Evolutionary conservation across 106 monocot species (phyloP).

Genomic region (Phalaenopsis aphrodite): DNA sequence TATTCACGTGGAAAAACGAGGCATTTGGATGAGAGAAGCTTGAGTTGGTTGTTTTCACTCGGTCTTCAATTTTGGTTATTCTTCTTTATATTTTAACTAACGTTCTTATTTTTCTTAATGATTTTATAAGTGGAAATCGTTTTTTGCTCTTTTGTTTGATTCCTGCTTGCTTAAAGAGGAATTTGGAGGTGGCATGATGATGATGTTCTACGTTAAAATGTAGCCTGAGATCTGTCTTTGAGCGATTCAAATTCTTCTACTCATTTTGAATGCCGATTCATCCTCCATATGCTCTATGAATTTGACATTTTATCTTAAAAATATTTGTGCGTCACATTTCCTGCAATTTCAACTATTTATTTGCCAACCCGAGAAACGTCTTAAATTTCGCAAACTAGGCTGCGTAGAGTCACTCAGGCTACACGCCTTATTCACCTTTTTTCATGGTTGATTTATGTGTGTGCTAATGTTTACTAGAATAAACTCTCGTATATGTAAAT

Average conservation of each 20-base stretch:
- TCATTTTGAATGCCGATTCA: not conserved
- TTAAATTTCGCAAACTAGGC: no score
- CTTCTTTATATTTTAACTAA: not conserved
- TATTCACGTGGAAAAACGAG: no score
- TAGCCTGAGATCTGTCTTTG: not conserved
- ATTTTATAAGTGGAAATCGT: no score
- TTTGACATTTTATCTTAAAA: no score
- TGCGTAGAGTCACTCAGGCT: no score
- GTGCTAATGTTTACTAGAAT: no score
- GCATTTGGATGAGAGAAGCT: constrained; percentile 5
- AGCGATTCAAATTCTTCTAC: no score
- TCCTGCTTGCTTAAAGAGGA: not conserved
- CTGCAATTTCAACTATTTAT: not conserved
- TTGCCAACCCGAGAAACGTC: no score
- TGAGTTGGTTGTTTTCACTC: not conserved
- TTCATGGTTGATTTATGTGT: no score
- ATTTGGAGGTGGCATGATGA: constrained; percentile 3
- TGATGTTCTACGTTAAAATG: not conserved
- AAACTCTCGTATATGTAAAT: no score
- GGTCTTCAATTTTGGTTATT: not conserved
- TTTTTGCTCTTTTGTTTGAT: not conserved
- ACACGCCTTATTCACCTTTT: no score
- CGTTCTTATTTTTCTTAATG: not conserved
- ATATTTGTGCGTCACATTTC: not conserved
- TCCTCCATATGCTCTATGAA: no score